phyloP scores from a whole-genome alignment of 1,284 basidiomycete genomes.

The Phaffia rhodozyma region DNA sequence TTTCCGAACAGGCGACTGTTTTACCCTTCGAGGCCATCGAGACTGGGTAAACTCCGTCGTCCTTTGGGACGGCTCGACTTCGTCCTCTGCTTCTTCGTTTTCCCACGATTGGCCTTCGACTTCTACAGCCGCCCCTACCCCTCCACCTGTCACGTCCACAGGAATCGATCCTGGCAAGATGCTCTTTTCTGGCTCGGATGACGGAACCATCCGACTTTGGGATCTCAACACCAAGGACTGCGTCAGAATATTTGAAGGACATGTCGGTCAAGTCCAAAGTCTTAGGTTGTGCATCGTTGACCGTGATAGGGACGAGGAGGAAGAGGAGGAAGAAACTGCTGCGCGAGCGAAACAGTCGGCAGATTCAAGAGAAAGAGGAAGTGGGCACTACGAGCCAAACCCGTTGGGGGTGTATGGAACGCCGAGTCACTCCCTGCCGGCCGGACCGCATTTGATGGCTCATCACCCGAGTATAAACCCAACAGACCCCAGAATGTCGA shows the following conservation, averaged over 20 bases:
- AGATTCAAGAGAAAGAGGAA: not conserved
- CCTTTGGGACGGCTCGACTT: constrained; percentile 68
- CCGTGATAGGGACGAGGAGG: constrained; percentile 25
- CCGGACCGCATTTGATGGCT: not conserved
- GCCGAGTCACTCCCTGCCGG: constrained; percentile 3
- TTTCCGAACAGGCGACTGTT: constrained; percentile 79
- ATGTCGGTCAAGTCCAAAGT: constrained; percentile 90
- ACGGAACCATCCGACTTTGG: constrained; percentile 88
- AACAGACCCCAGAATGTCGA: not conserved
- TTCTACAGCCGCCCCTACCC: constrained; percentile 19
- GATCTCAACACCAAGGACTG: constrained; percentile 72
- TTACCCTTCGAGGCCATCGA: constrained; percentile 79
- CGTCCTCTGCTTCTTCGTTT: constrained; percentile 33
- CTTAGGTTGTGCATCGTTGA: constrained; percentile 63
- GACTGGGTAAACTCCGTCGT: constrained; percentile 97
- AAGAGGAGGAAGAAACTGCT: constrained; percentile 26
- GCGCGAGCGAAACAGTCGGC: not conserved
- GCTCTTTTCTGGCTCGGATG: constrained; percentile 94
- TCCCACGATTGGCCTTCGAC: constrained; percentile 27
- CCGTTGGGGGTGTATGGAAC: constrained; percentile 10
- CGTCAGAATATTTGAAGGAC: constrained; percentile 72
- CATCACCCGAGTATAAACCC: no score
- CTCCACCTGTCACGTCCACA: no score
- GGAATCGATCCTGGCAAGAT: constrained; percentile 69
- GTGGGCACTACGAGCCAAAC: constrained; percentile 10